A percentile compares a stretch with the other conserved stretches of the same genome.
Conservation (phyloP, 345 rosid genomes). For the Eucalyptus fibrosa region DNA sequence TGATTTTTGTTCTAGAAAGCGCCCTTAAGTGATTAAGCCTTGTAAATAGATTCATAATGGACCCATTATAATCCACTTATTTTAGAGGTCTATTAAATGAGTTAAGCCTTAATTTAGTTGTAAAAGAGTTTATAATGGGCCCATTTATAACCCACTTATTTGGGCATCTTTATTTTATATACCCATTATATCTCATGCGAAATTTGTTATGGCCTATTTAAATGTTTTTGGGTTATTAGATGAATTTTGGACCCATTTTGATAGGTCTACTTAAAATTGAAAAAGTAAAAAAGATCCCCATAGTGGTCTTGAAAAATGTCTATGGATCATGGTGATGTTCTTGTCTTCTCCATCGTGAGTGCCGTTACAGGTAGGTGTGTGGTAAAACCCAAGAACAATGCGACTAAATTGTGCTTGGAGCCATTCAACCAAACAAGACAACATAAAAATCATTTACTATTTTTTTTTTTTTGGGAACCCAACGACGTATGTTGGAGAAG, state of each 20-base stretch:
- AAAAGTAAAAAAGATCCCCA: neutral
- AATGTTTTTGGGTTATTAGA: neutral
- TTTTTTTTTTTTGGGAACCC: no score
- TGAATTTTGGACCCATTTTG: neutral
- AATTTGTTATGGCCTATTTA: neutral
- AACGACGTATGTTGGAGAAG: no score
- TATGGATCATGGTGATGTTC: neutral
- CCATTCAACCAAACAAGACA: neutral
- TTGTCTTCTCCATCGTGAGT: neutral
- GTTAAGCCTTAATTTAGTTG: neutral
- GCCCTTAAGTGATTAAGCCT: no score
- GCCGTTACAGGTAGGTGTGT: neutral
- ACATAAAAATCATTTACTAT: neutral
- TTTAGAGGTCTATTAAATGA: no score
- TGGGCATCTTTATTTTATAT: neutral
- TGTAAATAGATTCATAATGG: no score
- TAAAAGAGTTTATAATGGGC: no score
- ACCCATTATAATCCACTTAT: no score
- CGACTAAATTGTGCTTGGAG: neutral
- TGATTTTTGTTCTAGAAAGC: no score
- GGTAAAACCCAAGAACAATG: neutral
- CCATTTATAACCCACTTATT: neutral
- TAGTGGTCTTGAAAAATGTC: neutral
- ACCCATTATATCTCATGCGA: neutral
- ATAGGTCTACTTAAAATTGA: neutral